These are phyloP conservation scores for Kwoniella shivajii DNA, from an alignment of 1,284 basidiomycete species.

Conservation along the genomic window DNA sequence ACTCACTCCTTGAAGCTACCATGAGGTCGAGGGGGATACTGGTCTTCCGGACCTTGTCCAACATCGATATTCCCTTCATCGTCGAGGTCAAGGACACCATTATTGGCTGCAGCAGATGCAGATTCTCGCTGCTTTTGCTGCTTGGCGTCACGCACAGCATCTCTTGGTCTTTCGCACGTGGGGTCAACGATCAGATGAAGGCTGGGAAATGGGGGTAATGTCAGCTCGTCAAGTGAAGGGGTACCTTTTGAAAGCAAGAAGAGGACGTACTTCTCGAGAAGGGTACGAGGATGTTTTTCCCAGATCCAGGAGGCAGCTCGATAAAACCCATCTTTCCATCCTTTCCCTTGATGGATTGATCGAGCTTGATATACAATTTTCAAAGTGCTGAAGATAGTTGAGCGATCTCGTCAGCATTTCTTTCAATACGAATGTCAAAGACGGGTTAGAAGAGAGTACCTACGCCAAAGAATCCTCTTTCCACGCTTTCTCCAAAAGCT, in stretches of 20 bases:
- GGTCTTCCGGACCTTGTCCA: slow-evolving; percentile 9
- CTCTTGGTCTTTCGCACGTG: slow-evolving; percentile 29
- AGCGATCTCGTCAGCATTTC: background rate
- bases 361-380: slow-evolving; percentile 37
- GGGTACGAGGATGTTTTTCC: slow-evolving; percentile 34
- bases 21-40: slow-evolving; percentile 37
- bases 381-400: slow-evolving; percentile 23
- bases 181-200: slow-evolving; percentile 34
- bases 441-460: slow-evolving; percentile 7
- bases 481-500: slow-evolving; percentile 29
- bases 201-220: slow-evolving; percentile 9
- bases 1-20: slow-evolving; percentile 40
- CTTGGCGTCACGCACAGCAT: slow-evolving; percentile 21
- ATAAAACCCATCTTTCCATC: slow-evolving; percentile 30
- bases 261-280: slow-evolving; percentile 33
- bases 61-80: slow-evolving; percentile 25
- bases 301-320: slow-evolving; percentile 33
- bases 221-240: background rate
- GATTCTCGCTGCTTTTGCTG: slow-evolving; percentile 8
- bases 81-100: slow-evolving; percentile 23
- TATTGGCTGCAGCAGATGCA: slow-evolving; percentile 2
- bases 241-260: background rate
- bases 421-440: no score
- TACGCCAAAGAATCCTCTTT: slow-evolving; percentile 26
- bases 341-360: slow-evolving; percentile 47